Evolutionary conservation across 1,139 yeast genomes (phyloP).

Genomic region (Yamadazyma epiphylla): DNA sequence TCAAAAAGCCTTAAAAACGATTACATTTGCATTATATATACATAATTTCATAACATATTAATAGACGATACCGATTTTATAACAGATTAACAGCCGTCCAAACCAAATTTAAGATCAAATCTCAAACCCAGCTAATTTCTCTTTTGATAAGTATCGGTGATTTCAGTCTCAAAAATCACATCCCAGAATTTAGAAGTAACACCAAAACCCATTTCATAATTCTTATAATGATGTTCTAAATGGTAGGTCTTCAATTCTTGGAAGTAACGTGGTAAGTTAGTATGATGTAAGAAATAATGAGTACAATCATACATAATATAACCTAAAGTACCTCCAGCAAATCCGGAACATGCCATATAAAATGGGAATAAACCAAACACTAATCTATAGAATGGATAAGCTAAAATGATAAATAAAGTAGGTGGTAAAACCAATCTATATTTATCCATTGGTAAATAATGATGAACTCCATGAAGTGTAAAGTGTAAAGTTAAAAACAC

Average conservation of each 20-base stretch:
- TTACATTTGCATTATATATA: too few species aligned
- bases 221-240: slow-evolving; percentile 95
- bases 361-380: slow-evolving; percentile 39
- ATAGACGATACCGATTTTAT: too few species aligned
- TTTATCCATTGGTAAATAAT: slow-evolving; percentile 94
- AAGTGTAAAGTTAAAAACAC: slow-evolving; percentile 78
- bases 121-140: slow-evolving; percentile 23
- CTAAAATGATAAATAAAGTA: slow-evolving; percentile 55
- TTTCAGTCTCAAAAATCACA: slow-evolving; percentile 73
- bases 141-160: slow-evolving; percentile 33
- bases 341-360: slow-evolving; percentile 52
- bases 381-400: slow-evolving; percentile 40
- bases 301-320: slow-evolving; percentile 87
- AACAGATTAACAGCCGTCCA: too few species aligned
- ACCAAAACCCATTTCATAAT: slow-evolving; percentile 94
- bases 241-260: slow-evolving; percentile 84
- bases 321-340: slow-evolving; percentile 95
- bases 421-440: slow-evolving; percentile 96
- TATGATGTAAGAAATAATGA: slow-evolving; percentile 84
- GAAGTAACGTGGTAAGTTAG: slow-evolving; percentile 68
- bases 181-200: slow-evolving; percentile 96
- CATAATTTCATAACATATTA: too few species aligned
- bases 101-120: too few species aligned
- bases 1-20: too few species aligned
- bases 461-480: slow-evolving; percentile 92